Percentiles rank a stretch among this genome's conserved stretches.
phyloP scores from a whole-genome alignment of 2,329 filamentous ascomycete species.

The Dactylellina cionopaga region DNA sequence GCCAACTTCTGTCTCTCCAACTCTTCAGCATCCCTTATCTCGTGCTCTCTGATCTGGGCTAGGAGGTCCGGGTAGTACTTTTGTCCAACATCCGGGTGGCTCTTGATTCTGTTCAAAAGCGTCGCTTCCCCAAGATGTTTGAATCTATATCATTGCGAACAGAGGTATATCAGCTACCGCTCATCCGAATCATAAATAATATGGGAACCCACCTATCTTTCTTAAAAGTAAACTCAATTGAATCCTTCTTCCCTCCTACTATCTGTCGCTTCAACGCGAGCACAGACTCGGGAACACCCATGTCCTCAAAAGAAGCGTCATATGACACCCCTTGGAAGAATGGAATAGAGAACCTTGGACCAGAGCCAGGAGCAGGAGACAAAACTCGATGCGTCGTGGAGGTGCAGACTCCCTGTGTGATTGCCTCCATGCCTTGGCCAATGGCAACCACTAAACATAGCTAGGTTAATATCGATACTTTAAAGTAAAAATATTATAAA shows the following conservation, averaged over 20 bases:
- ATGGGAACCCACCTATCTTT: conserved; percentile 68
- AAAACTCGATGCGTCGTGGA: conserved; percentile 85
- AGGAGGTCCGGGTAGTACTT: conserved; percentile 77
- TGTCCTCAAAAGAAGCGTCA: conserved; percentile 80
- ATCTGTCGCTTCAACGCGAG: conserved; percentile 61
- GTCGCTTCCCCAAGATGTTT: conserved; percentile 83
- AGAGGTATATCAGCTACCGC: not conserved
- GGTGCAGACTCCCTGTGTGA: conserved; percentile 83
- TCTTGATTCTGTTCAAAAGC: conserved; percentile 83
- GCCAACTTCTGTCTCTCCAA: conserved; percentile 38
- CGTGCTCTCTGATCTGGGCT: conserved; percentile 63
- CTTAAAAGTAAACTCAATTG: conserved; percentile 87
- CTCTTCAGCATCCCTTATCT: conserved; percentile 66
- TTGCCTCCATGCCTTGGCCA: conserved; percentile 84
- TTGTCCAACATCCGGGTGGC: conserved; percentile 86
- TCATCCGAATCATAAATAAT: too few relatives aligned
- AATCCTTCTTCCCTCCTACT: conserved; percentile 70
- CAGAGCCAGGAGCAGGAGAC: conserved; percentile 73
- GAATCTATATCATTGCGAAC: conserved; percentile 60
- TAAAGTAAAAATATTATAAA: not conserved
- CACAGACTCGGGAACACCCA: conserved; percentile 70
- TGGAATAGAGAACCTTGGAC: conserved; percentile 80
- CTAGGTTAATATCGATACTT: not conserved
- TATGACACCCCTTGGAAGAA: conserved; percentile 89
- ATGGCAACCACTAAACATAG: conserved; percentile 76